Conservation (phyloP, 495 filamentous ascomycete species). For the Pseudomonodictys pantanalensis region DNA sequence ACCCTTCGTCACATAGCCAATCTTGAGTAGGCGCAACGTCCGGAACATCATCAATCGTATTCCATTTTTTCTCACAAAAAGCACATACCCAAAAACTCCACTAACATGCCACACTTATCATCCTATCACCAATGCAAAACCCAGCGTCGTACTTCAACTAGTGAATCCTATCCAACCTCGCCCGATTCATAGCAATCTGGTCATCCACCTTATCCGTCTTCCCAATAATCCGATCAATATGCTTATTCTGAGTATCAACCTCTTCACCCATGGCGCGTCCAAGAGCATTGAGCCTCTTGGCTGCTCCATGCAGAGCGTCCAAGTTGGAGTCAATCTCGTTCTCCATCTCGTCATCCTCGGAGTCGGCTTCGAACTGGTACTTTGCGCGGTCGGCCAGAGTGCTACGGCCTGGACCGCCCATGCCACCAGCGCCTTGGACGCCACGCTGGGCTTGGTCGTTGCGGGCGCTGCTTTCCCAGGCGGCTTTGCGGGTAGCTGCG, state of each 20-base stretch:
- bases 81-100: too few relatives aligned
- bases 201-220: constrained; percentile 76
- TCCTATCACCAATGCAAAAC: not conserved
- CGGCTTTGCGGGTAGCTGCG: constrained; percentile 65
- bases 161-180: constrained; percentile 30
- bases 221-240: constrained; percentile 66
- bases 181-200: constrained; percentile 39
- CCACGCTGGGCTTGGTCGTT: constrained; percentile 62
- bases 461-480: constrained; percentile 55
- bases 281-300: constrained; percentile 61
- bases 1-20: too few relatives aligned
- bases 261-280: constrained; percentile 69
- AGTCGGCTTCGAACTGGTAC: constrained; percentile 75
- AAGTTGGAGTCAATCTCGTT: constrained; percentile 46
- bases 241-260: constrained; percentile 70
- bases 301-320: constrained; percentile 45
- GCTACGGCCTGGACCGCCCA: constrained; percentile 40
- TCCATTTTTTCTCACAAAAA: too few relatives aligned
- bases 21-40: too few relatives aligned
- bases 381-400: constrained; percentile 66
- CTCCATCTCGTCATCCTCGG: constrained; percentile 52
- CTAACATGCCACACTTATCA: not conserved
- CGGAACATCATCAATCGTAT: too few relatives aligned
- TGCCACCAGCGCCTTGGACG: constrained; percentile 34
- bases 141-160: too few relatives aligned